Evolutionary conservation across 495 filamentous ascomycete species (phyloP).

Genomic region (Talaromyces proteolyticus): DNA sequence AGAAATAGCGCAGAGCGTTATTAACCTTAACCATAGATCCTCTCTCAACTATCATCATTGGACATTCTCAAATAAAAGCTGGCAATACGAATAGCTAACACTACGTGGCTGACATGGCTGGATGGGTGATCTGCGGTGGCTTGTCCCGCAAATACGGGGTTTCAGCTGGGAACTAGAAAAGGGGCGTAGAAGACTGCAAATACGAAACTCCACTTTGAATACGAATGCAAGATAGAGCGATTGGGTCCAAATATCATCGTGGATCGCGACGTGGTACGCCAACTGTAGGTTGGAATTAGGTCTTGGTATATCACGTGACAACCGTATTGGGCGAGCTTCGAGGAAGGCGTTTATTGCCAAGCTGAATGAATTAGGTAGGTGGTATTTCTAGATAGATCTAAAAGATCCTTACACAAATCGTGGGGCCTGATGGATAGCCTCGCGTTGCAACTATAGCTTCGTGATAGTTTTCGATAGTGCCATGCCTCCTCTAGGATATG

Average conservation of each 20-base stretch:
- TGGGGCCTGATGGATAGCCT: not conserved
- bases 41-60: not conserved
- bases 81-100: not conserved
- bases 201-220: not conserved
- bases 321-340: not conserved
- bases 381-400: not conserved
- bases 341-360: no score
- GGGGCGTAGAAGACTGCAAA: not conserved
- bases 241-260: not conserved
- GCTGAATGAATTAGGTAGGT: not conserved
- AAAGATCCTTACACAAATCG: not conserved
- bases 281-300: not conserved
- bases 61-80: not conserved
- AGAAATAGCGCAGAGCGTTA: not conserved
- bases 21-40: not conserved
- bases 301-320: not conserved
- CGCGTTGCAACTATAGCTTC: not conserved
- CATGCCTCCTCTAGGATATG: not conserved
- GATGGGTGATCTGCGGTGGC: not conserved
- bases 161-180: not conserved
- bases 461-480: not conserved
- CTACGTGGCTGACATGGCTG: not conserved
- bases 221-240: not conserved
- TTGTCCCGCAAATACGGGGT: not conserved
- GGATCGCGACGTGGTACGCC: no score